Base-by-base conservation (phyloP, 163 green algal species). In the Scenedesmus sp. region DNA sequence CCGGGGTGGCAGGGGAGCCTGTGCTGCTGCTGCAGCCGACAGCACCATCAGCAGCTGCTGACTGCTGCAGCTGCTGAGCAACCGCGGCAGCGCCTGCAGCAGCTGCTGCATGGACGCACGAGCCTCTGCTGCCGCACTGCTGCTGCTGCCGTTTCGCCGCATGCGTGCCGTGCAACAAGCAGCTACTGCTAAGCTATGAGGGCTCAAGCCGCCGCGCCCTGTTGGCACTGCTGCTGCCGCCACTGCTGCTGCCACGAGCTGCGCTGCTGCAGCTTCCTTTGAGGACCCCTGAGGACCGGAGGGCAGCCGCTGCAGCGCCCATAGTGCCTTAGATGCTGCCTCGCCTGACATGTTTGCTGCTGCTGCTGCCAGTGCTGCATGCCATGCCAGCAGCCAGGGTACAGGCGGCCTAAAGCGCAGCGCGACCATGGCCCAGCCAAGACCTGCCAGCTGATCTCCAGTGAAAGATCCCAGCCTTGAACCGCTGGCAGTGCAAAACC, bases 371-470 rank as follows among this genome's bases (percentile, higher is more conserved):
- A 88, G 34, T 8, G 55, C 87, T 26, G 56, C 59, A 86, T 64
- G 70, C 88, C 91, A 85, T 26, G 82, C n/a, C 16, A 46, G 64
- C 90, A 94, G 86, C 90, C 92, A 94, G 7, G 83, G 9, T 46
- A 73, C 18, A 13, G 91, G 77, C 18, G 92, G 92, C 16, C 87
- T 87, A 64, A 90, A 92, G 34, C 92, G 16, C 87, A 94, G 64
- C 15, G 81, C 88, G 1, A n/a, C 62, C 16, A 87, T 54, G 1
- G 88, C 88, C 88, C 88, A 92, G 46, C 79, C 88, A 6, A 83
- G 20, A 3, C 34, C 81, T 54, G 79, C 55, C 46, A 92, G 56
- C 88, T 92, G 77, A 64, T 92, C 59, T 20, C 46, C 88, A 55
- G 15, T 74, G 26, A 86, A 88, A 62, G 46, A 55, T 6, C 60